These are phyloP conservation scores for Trametes cubensis DNA, from an alignment of 768 basidiomycete species.

Conservation along the genomic window DNA sequence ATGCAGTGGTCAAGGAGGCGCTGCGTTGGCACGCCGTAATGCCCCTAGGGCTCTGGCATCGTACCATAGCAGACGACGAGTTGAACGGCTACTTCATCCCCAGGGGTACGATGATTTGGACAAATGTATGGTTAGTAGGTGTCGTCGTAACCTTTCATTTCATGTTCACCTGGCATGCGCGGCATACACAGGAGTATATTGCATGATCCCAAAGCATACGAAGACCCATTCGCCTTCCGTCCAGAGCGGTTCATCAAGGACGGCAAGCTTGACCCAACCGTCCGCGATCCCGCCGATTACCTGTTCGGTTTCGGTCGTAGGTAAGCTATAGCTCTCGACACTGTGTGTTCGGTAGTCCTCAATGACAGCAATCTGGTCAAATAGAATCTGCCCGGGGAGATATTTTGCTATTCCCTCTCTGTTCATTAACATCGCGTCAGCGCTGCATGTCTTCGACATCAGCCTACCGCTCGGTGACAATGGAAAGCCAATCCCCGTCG, in stretches of 20 bases:
- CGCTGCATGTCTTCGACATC: constrained; percentile 23
- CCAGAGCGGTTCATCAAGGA: constrained; percentile 19
- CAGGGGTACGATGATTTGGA: constrained; percentile 26
- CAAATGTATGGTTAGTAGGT: constrained; percentile 33
- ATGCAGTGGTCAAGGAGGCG: constrained; percentile 29
- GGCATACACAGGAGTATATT: constrained; percentile 15
- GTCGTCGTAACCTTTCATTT: not conserved
- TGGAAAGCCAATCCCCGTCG: constrained; percentile 4
- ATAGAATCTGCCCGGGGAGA: constrained; percentile 17
- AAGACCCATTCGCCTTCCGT: constrained; percentile 8
- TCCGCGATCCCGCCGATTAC: constrained; percentile 7
- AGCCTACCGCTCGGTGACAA: constrained; percentile 10
- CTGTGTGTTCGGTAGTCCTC: not conserved
- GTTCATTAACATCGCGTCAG: constrained; percentile 15
- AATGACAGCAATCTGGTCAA: no score
- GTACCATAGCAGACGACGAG: constrained; percentile 25
- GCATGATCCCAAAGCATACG: constrained; percentile 14
- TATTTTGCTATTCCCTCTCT: constrained; percentile 3
- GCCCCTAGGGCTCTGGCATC: constrained; percentile 33
- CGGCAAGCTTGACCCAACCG: constrained; percentile 1
- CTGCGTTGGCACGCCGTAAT: constrained; percentile 38
- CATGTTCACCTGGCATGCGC: no score
- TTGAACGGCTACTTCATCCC: constrained; percentile 32
- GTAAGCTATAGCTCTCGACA: not conserved
- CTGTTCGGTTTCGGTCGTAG: constrained; percentile 21